Conservation (phyloP, 1,139 yeast genomes). For the Schwanniomyces etchellsii region DNA sequence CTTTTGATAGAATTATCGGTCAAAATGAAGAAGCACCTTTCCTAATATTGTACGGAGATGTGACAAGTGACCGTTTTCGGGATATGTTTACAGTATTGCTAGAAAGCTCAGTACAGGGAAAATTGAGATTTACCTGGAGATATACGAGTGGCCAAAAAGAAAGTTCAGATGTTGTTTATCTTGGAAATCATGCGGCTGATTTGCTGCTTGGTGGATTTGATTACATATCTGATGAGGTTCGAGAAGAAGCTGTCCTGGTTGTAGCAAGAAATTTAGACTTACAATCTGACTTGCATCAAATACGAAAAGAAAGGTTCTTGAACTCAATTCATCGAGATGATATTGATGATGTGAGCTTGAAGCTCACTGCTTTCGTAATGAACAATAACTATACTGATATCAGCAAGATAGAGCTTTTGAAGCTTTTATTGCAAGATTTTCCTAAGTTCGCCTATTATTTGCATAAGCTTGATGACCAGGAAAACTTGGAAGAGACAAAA, state of each 20-base stretch:
- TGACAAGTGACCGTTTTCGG: slow-evolving; percentile 41
- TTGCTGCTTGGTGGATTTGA: slow-evolving; percentile 59
- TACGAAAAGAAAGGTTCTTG: no score
- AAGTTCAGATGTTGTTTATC: slow-evolving; percentile 17
- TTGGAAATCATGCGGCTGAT: slow-evolving; percentile 67
- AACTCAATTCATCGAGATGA: slow-evolving; percentile 10
- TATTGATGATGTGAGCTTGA: slow-evolving; percentile 22
- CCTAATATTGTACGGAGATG: slow-evolving; percentile 47
- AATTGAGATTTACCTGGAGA: slow-evolving; percentile 72
- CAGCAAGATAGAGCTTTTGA: slow-evolving; percentile 27
- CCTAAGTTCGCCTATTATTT: slow-evolving; percentile 43
- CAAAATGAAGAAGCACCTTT: slow-evolving; percentile 31
- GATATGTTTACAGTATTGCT: slow-evolving; percentile 55
- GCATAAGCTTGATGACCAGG: slow-evolving; percentile 11
- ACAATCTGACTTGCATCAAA: background rate
- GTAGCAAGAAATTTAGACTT: slow-evolving; percentile 12
- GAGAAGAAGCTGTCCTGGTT: slow-evolving; percentile 10
- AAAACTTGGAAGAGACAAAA: slow-evolving; percentile 13
- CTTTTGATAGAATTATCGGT: slow-evolving; percentile 63
- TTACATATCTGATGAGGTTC: slow-evolving; percentile 58
- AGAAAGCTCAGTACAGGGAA: slow-evolving; percentile 58
- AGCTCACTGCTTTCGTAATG: slow-evolving; percentile 40
- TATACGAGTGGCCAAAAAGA: slow-evolving; percentile 33
- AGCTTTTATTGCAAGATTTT: slow-evolving; percentile 37
- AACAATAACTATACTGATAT: slow-evolving; percentile 18